Evolutionary conservation across 495 filamentous ascomycete species (phyloP), one percentile per base, ranked within the genome.

Genomic region (Cladorrhinum samala): DNA sequence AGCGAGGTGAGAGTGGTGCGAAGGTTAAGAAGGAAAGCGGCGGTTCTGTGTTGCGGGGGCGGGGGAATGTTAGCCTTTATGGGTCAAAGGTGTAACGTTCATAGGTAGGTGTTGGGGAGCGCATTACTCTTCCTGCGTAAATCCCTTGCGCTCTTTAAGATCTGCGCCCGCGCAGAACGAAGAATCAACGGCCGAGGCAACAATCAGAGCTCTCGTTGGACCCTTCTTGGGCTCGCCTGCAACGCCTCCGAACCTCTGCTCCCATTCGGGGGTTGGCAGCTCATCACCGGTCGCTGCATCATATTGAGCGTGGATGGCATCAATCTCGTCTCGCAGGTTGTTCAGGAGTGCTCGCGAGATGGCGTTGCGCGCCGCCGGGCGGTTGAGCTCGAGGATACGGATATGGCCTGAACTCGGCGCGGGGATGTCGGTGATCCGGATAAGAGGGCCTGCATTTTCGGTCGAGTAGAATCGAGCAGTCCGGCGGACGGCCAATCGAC

Each of bases 81-180:
- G 49, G 44, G 13, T 19, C 42, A 13, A 3, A 8, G 8, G n/a
- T n/a, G n/a, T n/a, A n/a, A n/a, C n/a, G n/a, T n/a, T n/a, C n/a
- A n/a, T n/a, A n/a, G n/a, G n/a, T n/a, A n/a, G n/a, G n/a, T n/a
- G n/a, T n/a, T n/a, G n/a, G 9, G 39, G 23, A 7, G 51, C 3
- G 27, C 59, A 72, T 49, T 42, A 77, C 83, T 96, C 84, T 49
- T 86, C 81, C 49, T 68, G 73, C 2, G 78, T 86, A 68, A 97
- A 89, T 0, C 72, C 76, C 27, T 77, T 78, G 18, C 92, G 76
- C 74, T 96, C 93, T 64, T 96, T 97, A 52, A 98, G 68, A 59
- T 98, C 92, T 1, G 93, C 93, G 25, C 93, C 93, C 0, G 94
- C 90, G 70, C 92, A 97, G 70, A 98, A 98, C 49, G 82, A 83